Percentiles rank a stretch among this genome's conserved stretches.
These are phyloP conservation scores for Porcisia hertigi DNA, from an alignment of 208 protist genomes.

Conservation along the genomic window DNA sequence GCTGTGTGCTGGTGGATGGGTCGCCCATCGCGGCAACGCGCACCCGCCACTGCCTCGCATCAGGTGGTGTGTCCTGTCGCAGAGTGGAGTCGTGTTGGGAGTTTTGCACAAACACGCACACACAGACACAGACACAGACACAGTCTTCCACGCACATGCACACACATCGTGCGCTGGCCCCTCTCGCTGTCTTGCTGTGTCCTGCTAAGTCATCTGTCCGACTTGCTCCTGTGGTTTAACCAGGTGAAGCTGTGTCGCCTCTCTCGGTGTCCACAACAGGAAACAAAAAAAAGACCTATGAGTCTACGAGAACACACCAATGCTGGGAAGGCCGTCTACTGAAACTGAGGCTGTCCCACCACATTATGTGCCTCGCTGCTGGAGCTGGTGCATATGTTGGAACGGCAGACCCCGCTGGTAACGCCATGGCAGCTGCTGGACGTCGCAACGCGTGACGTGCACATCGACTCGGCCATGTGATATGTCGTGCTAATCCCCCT, in stretches of 20 bases:
- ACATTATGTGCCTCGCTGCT: not conserved
- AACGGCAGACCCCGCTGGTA: not conserved
- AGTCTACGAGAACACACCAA: not conserved
- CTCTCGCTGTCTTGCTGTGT: not conserved
- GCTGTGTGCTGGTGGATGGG: too few relatives aligned
- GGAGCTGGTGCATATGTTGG: not conserved
- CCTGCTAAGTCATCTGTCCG: not conserved
- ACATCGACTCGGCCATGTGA: conserved; percentile 21
- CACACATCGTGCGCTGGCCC: not conserved
- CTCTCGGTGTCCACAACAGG: not conserved
- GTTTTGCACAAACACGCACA: not conserved
- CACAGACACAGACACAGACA: conserved; percentile 4
- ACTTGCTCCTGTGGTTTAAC: not conserved
- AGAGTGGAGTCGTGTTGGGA: too few relatives aligned
- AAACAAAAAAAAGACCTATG: too few relatives aligned
- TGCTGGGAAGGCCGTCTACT: not conserved
- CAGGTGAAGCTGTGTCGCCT: not conserved
- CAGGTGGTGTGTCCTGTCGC: too few relatives aligned
- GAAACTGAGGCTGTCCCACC: conserved; percentile 21
- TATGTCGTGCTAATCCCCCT: conserved; percentile 40
- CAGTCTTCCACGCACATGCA: not conserved
- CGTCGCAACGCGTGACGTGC: conserved; percentile 1
- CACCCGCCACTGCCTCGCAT: too few relatives aligned
- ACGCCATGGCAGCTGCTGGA: not conserved
- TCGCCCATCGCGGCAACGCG: too few relatives aligned